A percentile compares a stretch with the other conserved stretches of the same genome.
Evolutionary conservation across 2,329 filamentous ascomycete genomes (phyloP).

Genomic region (Claviceps africana): DNA sequence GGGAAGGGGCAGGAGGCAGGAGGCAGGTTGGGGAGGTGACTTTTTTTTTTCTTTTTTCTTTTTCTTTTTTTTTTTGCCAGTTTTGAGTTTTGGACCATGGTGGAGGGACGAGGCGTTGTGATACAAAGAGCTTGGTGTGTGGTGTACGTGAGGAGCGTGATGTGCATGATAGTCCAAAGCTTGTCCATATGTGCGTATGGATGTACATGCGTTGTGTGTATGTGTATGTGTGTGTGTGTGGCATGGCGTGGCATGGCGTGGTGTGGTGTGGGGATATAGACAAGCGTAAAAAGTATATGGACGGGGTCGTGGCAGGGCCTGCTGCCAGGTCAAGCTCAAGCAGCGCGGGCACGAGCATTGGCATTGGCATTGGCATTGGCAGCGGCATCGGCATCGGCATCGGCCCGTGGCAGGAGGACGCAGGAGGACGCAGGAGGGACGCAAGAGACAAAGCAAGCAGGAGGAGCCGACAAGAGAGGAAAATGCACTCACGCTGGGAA

Average conservation of each 20-base stretch:
- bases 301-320: background rate
- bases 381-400: background rate
- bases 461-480: background rate
- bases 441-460: background rate
- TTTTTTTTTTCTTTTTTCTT: no score
- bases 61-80: background rate
- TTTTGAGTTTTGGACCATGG: conserved; percentile 1
- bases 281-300: background rate
- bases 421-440: background rate
- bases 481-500: conserved; percentile 32
- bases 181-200: background rate
- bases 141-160: background rate
- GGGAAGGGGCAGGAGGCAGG: background rate
- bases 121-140: background rate
- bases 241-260: background rate
- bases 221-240: background rate
- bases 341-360: background rate
- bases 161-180: background rate
- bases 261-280: conserved; percentile 3
- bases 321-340: background rate
- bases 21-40: background rate
- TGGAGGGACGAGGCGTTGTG: conserved; percentile 3
- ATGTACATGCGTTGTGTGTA: background rate
- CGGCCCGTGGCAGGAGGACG: background rate
- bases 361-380: background rate